phyloP scores from a whole-genome alignment of 2,329 filamentous ascomycete genomes.

The Aspergillus arachidicola region DNA sequence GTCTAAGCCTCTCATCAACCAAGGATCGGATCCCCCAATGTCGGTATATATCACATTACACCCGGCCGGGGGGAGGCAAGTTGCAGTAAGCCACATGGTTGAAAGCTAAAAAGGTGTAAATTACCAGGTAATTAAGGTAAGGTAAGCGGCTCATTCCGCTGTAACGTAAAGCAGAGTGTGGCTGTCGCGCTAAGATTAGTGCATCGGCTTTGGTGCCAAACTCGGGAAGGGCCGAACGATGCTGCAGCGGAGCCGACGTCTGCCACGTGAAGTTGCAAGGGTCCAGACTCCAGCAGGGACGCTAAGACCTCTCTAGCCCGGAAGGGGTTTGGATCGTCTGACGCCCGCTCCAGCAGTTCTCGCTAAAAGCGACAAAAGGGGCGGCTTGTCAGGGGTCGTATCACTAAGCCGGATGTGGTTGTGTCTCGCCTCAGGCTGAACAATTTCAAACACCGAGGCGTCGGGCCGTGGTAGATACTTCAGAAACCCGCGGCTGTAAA shows the following conservation, averaged over 20 bases:
- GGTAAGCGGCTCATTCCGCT: constrained; percentile 5
- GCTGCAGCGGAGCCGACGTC: constrained; percentile 23
- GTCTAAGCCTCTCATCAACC: background rate
- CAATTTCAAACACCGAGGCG: background rate
- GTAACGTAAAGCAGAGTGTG: constrained; percentile 1
- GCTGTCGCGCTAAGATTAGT: constrained; percentile 8
- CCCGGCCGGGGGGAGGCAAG: background rate
- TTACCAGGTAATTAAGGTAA: background rate
- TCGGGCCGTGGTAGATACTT: background rate
- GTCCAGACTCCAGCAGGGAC: constrained; percentile 25
- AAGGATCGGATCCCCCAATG: background rate
- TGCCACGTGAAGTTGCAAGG: constrained; percentile 30
- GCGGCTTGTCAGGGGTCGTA: background rate
- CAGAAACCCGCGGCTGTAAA: background rate
- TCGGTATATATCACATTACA: constrained; percentile 1
- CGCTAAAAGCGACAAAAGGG: constrained; percentile 4
- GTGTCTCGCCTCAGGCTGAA: background rate
- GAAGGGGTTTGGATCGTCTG: constrained; percentile 12
- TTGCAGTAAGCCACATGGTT: constrained; percentile 2
- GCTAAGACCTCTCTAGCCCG: constrained; percentile 17
- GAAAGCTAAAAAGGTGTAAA: background rate
- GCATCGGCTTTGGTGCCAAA: constrained; percentile 35
- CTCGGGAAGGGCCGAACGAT: constrained; percentile 31
- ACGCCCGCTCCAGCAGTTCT: constrained; percentile 31
- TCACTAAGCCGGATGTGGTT: constrained; percentile 5